Evolutionary conservation across 2,329 filamentous ascomycete genomes (phyloP).

Genomic region (Truncatella angustata): DNA sequence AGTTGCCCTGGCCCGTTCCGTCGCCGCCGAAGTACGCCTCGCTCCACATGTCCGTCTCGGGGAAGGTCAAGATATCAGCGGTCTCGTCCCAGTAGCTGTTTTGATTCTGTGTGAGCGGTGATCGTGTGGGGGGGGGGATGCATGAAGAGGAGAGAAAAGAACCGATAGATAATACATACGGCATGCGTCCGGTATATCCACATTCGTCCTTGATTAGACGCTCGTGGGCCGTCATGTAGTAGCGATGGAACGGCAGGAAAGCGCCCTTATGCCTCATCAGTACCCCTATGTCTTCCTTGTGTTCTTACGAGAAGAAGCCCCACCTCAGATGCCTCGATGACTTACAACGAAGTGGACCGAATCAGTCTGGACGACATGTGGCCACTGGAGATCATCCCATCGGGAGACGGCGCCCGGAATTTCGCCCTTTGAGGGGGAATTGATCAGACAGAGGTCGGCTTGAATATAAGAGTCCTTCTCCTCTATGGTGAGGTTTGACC

Average conservation of each 20-base stretch:
- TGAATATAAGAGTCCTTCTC: slow-evolving; percentile 8
- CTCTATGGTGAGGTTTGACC: not conserved
- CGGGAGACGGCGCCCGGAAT: slow-evolving; percentile 3
- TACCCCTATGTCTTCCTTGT: too few species aligned
- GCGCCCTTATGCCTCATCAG: slow-evolving; percentile 13
- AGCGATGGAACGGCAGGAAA: slow-evolving; percentile 18
- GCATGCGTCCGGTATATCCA: slow-evolving; percentile 16
- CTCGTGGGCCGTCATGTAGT: slow-evolving; percentile 14
- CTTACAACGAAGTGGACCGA: slow-evolving; percentile 13
- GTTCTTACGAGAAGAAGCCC: too few species aligned
- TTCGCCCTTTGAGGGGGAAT: not conserved
- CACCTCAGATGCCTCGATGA: too few species aligned
- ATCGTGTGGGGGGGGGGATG: not conserved
- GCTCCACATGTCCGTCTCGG: not conserved
- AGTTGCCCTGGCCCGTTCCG: not conserved
- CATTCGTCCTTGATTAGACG: slow-evolving; percentile 15
- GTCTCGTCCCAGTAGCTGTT: slow-evolving; percentile 3
- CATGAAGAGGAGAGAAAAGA: not conserved
- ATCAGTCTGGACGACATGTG: slow-evolving; percentile 5
- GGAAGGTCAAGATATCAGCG: not conserved
- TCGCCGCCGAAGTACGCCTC: slow-evolving; percentile 3
- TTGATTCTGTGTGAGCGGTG: not conserved
- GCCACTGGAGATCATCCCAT: slow-evolving; percentile 8
- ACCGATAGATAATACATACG: slow-evolving; percentile 6
- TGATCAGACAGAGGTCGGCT: slow-evolving; percentile 6